Conservation (phyloP, 2,329 filamentous ascomycete genomes). For the Penicillium sp. region DNA sequence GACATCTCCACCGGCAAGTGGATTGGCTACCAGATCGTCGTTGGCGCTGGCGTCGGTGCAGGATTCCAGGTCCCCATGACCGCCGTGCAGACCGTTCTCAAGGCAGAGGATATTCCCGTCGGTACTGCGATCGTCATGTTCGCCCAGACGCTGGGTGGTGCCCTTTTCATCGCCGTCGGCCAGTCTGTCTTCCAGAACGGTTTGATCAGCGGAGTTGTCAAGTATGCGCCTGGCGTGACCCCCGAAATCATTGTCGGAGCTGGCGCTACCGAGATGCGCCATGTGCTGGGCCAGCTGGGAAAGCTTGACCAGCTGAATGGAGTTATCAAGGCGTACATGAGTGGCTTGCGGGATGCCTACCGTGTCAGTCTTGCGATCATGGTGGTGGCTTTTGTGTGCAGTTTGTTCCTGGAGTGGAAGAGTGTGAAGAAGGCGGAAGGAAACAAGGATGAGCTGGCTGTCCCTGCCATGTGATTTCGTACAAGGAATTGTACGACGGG, state of each 20-base stretch:
- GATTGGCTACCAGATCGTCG: constrained; percentile 34
- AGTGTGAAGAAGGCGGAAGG: constrained; percentile 24
- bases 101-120: constrained; percentile 26
- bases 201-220: constrained; percentile 22
- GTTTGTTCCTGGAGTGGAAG: constrained; percentile 28
- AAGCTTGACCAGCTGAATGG: constrained; percentile 17
- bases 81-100: constrained; percentile 31
- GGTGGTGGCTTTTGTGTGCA: constrained; percentile 19
- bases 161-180: constrained; percentile 33
- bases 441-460: constrained; percentile 11
- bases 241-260: constrained; percentile 18
- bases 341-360: constrained; percentile 21
- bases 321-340: constrained; percentile 25
- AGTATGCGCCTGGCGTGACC: constrained; percentile 8
- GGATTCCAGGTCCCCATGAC: constrained; percentile 31
- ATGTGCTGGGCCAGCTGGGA: constrained; percentile 9
- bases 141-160: constrained; percentile 31
- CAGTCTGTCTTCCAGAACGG: constrained; percentile 34
- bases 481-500: neutral
- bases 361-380: constrained; percentile 24
- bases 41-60: constrained; percentile 29
- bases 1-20: constrained; percentile 23
- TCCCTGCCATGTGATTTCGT: constrained; percentile 10
- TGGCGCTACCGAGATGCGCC: constrained; percentile 23
- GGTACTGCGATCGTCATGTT: constrained; percentile 32